A percentile compares a stretch with the other conserved stretches of the same genome.
Conservation (phyloP, 2,329 filamentous ascomycete species). For the Aspergillus tanneri region DNA sequence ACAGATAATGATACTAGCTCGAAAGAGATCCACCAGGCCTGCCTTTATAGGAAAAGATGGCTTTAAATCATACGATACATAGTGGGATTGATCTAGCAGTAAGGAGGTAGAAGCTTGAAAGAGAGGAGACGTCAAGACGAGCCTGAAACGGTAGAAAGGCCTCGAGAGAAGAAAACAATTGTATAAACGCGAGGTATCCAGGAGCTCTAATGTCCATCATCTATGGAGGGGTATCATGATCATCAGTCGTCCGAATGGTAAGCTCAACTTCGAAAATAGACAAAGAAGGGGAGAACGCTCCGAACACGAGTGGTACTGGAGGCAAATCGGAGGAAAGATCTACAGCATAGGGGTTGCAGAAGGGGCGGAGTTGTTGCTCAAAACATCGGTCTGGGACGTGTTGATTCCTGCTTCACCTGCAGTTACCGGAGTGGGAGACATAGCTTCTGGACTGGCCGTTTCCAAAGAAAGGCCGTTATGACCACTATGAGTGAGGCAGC, state of each 20-base stretch:
- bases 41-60: too few species aligned
- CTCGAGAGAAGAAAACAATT: not conserved
- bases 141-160: not conserved
- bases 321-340: not conserved
- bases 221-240: slow-evolving; percentile 31
- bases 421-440: slow-evolving; percentile 3
- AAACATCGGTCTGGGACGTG: slow-evolving; percentile 19
- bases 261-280: slow-evolving; percentile 1
- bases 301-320: not conserved
- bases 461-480: slow-evolving; percentile 47
- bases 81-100: too few species aligned
- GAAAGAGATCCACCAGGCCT: too few species aligned
- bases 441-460: slow-evolving; percentile 11
- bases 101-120: too few species aligned
- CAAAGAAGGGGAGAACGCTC: not conserved
- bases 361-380: slow-evolving; percentile 21
- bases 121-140: not conserved
- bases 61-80: too few species aligned
- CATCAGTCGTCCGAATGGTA: slow-evolving; percentile 22
- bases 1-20: too few species aligned
- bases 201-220: slow-evolving; percentile 17
- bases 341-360: slow-evolving; percentile 25
- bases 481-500: slow-evolving; percentile 53
- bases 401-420: slow-evolving; percentile 1
- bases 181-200: too few species aligned